Base-by-base conservation (phyloP, 164 flowering plant species). In the Litsea cubeba region DNA sequence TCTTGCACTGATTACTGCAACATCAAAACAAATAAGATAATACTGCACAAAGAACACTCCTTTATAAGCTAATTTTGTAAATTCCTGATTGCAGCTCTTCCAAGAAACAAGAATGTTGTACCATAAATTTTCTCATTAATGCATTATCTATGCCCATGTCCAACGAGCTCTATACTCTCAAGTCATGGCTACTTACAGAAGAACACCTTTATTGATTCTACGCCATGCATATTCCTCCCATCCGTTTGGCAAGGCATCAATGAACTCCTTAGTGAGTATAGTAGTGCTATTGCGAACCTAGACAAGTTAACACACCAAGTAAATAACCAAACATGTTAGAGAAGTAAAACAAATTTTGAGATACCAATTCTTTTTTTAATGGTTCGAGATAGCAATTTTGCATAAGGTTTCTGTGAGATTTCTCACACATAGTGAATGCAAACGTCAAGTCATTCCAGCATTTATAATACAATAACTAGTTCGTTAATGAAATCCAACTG, bases 221-320 rank as follows among this genome's bases (percentile, higher is more conserved):
- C 81, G 89, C 98, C 98, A 93, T 0, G 99, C 99, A 84, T 93
- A 93, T 1, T 95, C 93, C 79, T 87, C 84, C 99, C 98, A 93
- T 76, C 98, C 99, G 84, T 89, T 90, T 75, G 98, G 99, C 71
- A 93, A 85, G 80, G 93, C 88, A 81, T 95, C 97, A 79, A 95
- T 89, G 79, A 81, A 95, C 83, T 93, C 99, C 84, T 76, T 91
- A 62, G 99, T 92, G 64, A 93, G 90, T 74, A 93, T 83, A 3
- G 99, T 93, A 62, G 97, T 88, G 82, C 97, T 95, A 76, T 95
- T 95, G 62, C 98, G 85, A 64, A 93, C 97, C 98, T 95, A 85
- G 80, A 74, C 74, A 88, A 81, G 26, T 73, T n/a, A 62, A 71
- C 83, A 79, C 86, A 83, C 88, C 79, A 75, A 75, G 79, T 83